phyloP scores from a whole-genome alignment of 331 rosid genomes.

The Spiraea crenata region DNA sequence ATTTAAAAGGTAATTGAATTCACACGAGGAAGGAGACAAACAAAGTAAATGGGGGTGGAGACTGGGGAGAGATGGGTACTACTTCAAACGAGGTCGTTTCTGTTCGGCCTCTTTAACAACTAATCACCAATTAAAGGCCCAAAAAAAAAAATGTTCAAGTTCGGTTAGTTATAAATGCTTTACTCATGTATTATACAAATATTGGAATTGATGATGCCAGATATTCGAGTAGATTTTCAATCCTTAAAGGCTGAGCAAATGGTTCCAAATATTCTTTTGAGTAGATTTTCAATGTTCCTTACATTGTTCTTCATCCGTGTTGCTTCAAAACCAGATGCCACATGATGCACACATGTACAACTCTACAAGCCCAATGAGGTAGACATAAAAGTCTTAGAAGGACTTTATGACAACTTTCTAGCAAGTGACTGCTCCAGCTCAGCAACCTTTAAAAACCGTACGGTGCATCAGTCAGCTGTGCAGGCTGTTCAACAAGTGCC shows the following conservation, averaged over 20 bases:
- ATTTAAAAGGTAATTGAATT: neutral
- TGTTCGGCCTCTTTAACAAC: neutral
- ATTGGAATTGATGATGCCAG: too few relatives aligned
- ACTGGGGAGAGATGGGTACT: neutral
- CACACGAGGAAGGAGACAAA: neutral
- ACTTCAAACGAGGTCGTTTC: neutral
- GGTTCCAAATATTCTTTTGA: too few relatives aligned
- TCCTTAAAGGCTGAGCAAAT: too few relatives aligned
- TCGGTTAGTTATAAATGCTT: too few relatives aligned
- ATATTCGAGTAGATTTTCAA: too few relatives aligned
- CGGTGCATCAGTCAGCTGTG: slow-evolving; percentile 54
- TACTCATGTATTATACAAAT: too few relatives aligned
- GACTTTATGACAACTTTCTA: slow-evolving; percentile 26
- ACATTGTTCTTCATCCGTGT: slow-evolving; percentile 74
- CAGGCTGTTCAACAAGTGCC: slow-evolving; percentile 67
- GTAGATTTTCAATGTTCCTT: slow-evolving; percentile 45
- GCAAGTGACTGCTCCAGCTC: slow-evolving; percentile 43
- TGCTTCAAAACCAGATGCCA: slow-evolving; percentile 67
- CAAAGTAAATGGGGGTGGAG: neutral
- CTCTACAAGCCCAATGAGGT: slow-evolving; percentile 41
- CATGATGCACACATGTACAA: slow-evolving; percentile 54
- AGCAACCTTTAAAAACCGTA: slow-evolving; percentile 61
- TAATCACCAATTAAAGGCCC: too few relatives aligned
- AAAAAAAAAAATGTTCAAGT: too few relatives aligned
- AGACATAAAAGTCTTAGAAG: slow-evolving; percentile 46